A percentile compares a stretch with the other conserved stretches of the same genome.
Conservation (phyloP, 192 early-diverging fungal species). For the Gamsiella multidivaricata region DNA sequence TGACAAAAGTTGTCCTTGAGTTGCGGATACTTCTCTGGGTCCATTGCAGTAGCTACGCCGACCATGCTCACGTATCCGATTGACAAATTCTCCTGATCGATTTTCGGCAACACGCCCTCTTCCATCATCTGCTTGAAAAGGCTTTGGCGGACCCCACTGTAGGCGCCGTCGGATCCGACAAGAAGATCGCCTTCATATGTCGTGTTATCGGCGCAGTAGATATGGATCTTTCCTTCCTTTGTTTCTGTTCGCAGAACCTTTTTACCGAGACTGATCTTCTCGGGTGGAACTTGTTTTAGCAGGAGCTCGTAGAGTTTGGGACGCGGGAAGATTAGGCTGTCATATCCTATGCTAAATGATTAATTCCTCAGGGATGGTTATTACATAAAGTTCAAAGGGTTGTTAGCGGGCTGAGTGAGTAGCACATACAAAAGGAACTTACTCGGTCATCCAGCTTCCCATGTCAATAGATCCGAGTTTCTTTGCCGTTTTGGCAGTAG, state of each 20-base stretch:
- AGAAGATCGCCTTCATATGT: conserved; percentile 6
- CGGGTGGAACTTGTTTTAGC: background rate
- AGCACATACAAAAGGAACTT: background rate
- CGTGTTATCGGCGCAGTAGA: conserved; percentile 8
- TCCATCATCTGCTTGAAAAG: conserved; percentile 1
- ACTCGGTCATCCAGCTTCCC: background rate
- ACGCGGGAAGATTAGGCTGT: background rate
- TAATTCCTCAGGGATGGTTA: background rate
- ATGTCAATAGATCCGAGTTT: background rate
- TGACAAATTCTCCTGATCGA: background rate
- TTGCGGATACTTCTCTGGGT: conserved; percentile 4
- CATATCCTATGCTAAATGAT: conserved; percentile 7
- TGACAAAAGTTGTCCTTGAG: conserved; percentile 1
- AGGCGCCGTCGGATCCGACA: conserved; percentile 24
- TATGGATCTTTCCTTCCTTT: background rate
- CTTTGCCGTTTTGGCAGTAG: background rate
- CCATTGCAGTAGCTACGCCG: background rate
- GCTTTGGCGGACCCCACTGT: conserved; percentile 1
- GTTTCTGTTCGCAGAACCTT: background rate
- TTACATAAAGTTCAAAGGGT: background rate
- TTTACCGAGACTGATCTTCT: conserved; percentile 13
- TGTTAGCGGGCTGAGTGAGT: background rate
- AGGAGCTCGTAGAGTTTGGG: conserved; percentile 4
- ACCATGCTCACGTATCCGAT: conserved; percentile 5
- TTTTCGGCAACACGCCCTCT: background rate